A percentile compares a stretch with the other conserved stretches of the same genome.
Evolutionary conservation across 176 grass and related monocot species (phyloP).

Genomic region (Aegilops tauschii): DNA sequence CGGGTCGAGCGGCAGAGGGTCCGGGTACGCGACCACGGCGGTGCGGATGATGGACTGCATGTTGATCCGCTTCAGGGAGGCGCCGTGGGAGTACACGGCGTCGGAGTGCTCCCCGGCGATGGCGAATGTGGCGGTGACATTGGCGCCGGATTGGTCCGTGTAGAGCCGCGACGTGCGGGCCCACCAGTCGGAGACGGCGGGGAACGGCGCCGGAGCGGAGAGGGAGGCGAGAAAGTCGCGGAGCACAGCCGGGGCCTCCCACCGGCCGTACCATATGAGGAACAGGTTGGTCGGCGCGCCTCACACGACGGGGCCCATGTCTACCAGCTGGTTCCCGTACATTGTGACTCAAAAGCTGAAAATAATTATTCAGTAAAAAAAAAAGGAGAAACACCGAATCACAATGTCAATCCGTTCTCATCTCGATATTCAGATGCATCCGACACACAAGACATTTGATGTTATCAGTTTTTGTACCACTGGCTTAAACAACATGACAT

Average conservation of each 20-base stretch:
- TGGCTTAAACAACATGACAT: too few relatives aligned
- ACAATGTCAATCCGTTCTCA: too few relatives aligned
- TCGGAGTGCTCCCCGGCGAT: slow-evolving; percentile 64
- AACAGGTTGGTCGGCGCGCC: slow-evolving; percentile 60
- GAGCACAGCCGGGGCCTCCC: slow-evolving; percentile 55
- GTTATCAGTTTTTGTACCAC: too few relatives aligned
- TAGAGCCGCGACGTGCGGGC: slow-evolving; percentile 54
- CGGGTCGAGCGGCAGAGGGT: slow-evolving; percentile 61
- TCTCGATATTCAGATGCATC: too few relatives aligned
- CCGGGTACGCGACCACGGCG: slow-evolving; percentile 42
- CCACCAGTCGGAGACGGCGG: slow-evolving; percentile 75
- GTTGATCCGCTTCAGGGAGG: slow-evolving; percentile 51
- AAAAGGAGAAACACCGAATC: too few relatives aligned
- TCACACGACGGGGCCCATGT: slow-evolving; percentile 78
- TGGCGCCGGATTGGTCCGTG: slow-evolving; percentile 72
- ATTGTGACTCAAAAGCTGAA: too few relatives aligned
- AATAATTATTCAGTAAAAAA: too few relatives aligned
- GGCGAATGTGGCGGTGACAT: slow-evolving; percentile 49
- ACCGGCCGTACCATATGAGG: slow-evolving; percentile 89
- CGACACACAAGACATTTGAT: too few relatives aligned
- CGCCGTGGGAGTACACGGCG: slow-evolving; percentile 60
- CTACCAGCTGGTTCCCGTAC: slow-evolving; percentile 42
- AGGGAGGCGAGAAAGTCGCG: slow-evolving; percentile 82
- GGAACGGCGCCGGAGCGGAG: slow-evolving; percentile 46
- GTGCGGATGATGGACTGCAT: slow-evolving; percentile 74